Evolutionary conservation across 768 basidiomycete genomes (phyloP), one percentile per base, ranked within the genome.

Genomic region (Hypholoma sublateritium): DNA sequence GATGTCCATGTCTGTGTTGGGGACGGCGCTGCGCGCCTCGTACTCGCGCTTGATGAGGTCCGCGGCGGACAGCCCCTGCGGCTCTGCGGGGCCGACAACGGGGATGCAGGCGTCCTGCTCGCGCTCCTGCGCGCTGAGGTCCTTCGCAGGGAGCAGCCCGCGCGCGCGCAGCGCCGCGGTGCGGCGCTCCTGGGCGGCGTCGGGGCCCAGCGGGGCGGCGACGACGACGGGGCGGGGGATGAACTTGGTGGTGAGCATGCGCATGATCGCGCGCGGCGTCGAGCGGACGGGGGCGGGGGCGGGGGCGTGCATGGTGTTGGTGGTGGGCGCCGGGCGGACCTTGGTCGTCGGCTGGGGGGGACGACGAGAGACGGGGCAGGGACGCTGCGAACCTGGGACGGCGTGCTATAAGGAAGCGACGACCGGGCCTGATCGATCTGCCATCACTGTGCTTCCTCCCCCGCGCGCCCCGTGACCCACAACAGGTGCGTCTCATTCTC

Each of bases 151-250:
- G 24, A 78, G 71, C 37, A 88, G 72, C 0, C 86, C 85, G 32
- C 84, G 79, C 61, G 79, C 84, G 12, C 85, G 79, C 19, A 87
- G 75, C 1, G 86, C 85, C 3, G 82, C 84, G 45, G 85, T 80
- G 19, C 81, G 74, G 13, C 71, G 69, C 24, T 76, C 75, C 41
- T 70, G 73, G 5, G 74, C 67, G 51, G 64, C 63, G 43, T 63
- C 66, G 51, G 61, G 65, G 28, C 67, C 53, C 32, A 56, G 58
- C 21, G 65, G 62, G 55, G 54, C 59, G 34, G 56, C 42, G 50
- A 12, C 32, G 44, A 45, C 28, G 46, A 62, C 28, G 11, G 66
- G 25, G 13, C 57, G 65, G 19, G 63, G 46, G 36, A 63, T 62
- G 60, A 74, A 64, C 53, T 71, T 76, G 1, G 70, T 70, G 5